Evolutionary conservation across 306 rosid species (phyloP), one percentile per base, ranked within the genome.

Genomic region (Ziziphus jujuba): DNA sequence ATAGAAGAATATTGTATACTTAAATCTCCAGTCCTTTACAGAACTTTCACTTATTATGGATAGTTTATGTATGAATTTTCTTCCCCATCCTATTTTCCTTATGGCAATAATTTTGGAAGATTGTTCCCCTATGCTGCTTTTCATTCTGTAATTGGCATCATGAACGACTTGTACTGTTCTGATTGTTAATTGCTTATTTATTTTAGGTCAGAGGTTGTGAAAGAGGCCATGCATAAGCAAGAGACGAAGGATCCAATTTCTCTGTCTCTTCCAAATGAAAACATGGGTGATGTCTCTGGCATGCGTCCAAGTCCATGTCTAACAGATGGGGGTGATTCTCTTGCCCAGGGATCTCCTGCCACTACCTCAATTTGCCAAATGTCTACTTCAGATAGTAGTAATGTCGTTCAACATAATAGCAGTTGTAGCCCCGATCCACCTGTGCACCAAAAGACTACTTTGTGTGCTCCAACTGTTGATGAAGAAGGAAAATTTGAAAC

Each of bases 371-470:
- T 77, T 50, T 79, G 86, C 82, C 84, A 55, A 61, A 77, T 84
- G 51, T 85, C 97, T 53, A 86, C 88, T 54, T 87, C 96, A 50
- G 88, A 83, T 80, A 83, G 92, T 70, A 79, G 91, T 67, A 82
- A 83, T 75, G 71, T 81, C 71, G 66, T 84, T 70, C 93, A 84
- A 59, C 87, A 72, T 69, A 91, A 79, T 84, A 80, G 89, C 63
- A 86, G 91, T 74, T 86, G 87, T 76, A 89, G 97, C 77, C 98
- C 97, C 61, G 95, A 84, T 78, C 84, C 79, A 38, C 84, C 81
- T 69, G 77, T 84, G 61, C 79, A 80, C 63, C 80, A 67, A 57
- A 84, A 83, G 76, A 83, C 67, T 72, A 76, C 78, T 52, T 43
- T 57, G 69, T 80, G 75, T 47, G 69, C 79, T 70, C 79, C 73